These are phyloP conservation scores for Pichia sp. DNA, from an alignment of 1,139 yeast species.

Conservation along the genomic window DNA sequence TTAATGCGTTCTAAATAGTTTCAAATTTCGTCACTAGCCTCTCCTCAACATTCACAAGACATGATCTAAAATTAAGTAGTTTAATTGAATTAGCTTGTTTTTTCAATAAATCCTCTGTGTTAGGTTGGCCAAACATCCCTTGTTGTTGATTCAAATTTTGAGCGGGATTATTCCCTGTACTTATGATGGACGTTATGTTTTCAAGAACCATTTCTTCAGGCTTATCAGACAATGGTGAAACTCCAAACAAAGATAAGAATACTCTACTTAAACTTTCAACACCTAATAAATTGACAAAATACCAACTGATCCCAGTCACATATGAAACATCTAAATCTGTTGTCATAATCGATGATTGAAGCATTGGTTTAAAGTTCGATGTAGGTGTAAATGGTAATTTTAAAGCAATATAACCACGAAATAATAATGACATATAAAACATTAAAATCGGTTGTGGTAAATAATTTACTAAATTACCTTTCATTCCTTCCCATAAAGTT, in stretches of 20 bases:
- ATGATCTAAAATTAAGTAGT: slow-evolving; percentile 16
- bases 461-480: slow-evolving; percentile 74
- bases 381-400: slow-evolving; percentile 80
- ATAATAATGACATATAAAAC: slow-evolving; percentile 95
- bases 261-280: slow-evolving; percentile 52
- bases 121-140: slow-evolving; percentile 46
- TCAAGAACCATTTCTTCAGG: slow-evolving; percentile 9
- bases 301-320: slow-evolving; percentile 98
- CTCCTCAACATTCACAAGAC: slow-evolving; percentile 59
- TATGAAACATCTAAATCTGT: slow-evolving; percentile 83
- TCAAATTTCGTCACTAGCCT: slow-evolving; percentile 32
- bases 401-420: slow-evolving; percentile 86
- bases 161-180: slow-evolving; percentile 26
- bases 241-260: slow-evolving; percentile 2
- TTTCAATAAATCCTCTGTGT: slow-evolving; percentile 53
- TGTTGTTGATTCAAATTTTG: slow-evolving; percentile 38
- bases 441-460: slow-evolving; percentile 89
- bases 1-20: not conserved
- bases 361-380: slow-evolving; percentile 81
- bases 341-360: slow-evolving; percentile 83
- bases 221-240: not conserved
- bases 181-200: slow-evolving; percentile 5
- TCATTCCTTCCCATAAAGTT: slow-evolving; percentile 72
- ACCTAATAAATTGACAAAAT: slow-evolving; percentile 83
- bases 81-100: slow-evolving; percentile 62